A percentile compares a stretch with the other conserved stretches of the same genome.
These are phyloP conservation scores for Rhodotorula sp. DNA, from an alignment of 1,284 basidiomycete species.

Conservation along the genomic window DNA sequence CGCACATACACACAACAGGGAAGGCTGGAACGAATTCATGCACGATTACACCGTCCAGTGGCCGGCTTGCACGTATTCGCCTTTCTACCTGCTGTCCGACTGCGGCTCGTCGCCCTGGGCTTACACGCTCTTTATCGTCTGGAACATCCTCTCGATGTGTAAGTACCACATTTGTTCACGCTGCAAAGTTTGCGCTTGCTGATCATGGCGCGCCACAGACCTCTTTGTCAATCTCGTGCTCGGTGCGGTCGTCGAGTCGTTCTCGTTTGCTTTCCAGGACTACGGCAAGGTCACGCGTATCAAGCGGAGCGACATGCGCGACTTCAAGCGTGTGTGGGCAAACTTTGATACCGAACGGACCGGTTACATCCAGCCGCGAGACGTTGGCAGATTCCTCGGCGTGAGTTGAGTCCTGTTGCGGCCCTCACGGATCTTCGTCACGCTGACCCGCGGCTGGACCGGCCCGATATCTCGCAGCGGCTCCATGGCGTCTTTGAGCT, in stretches of 20 bases:
- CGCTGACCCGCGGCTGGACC: neutral
- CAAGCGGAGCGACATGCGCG: slow-evolving; percentile 82
- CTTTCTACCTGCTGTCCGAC: slow-evolving; percentile 70
- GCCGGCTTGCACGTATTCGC: slow-evolving; percentile 61
- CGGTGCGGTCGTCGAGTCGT: slow-evolving; percentile 79
- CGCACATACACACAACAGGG: slow-evolving; percentile 54
- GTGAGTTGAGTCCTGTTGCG: slow-evolving; percentile 54
- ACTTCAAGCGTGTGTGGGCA: slow-evolving; percentile 93
- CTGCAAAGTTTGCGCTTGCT: no score
- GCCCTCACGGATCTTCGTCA: neutral
- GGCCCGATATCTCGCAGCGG: slow-evolving; percentile 55
- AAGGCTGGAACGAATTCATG: slow-evolving; percentile 93
- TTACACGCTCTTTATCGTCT: slow-evolving; percentile 85
- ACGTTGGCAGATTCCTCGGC: slow-evolving; percentile 76
- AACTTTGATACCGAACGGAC: slow-evolving; percentile 75
- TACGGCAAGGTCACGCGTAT: slow-evolving; percentile 72
- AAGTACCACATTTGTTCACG: neutral
- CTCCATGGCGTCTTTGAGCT: slow-evolving; percentile 80
- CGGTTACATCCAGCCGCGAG: slow-evolving; percentile 70
- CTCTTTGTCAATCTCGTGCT: slow-evolving; percentile 28
- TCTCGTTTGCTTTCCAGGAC: slow-evolving; percentile 67
- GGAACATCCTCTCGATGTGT: slow-evolving; percentile 92
- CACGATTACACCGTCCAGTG: slow-evolving; percentile 69
- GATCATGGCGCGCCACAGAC: slow-evolving; percentile 5
- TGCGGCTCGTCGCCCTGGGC: slow-evolving; percentile 87